Base-by-base conservation (phyloP, 2,329 filamentous ascomycete species). In the Fusarium sp. region DNA sequence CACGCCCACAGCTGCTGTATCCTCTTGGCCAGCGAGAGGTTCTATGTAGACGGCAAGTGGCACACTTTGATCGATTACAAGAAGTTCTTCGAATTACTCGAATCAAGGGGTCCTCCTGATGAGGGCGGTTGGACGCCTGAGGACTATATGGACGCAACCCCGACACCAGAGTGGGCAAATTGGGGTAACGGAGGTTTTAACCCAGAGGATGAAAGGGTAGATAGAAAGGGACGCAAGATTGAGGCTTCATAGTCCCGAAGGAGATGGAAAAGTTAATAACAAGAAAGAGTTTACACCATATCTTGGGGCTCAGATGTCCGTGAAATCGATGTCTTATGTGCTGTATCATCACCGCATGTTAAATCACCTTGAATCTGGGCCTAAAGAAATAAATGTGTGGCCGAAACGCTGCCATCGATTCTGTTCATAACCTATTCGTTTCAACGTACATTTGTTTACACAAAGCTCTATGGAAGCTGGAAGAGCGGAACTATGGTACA, bases 161-260 rank as follows among this genome's bases (percentile, higher is more conserved):
- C 59, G 23, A 63, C 59, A 18, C 93, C 94, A 2, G 93, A 97
- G 77, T 98, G 95, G 96, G 95, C 95, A 12, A 89, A 91, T 20
- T 98, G 94, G 93, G 96, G 95, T 0, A 93, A 94, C 70, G 95
- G 95, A 3, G 96, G 95, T 0, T 98, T 98, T 78, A 93, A 98
- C 81, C 95, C 95, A 1, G 86, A 92, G 48, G 96, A 98, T 80
- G 88, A 92, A 78, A 87, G 95, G 68, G 94, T 98, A 11, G 92
- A 95, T 79, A 88, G 91, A 71, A 98, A 97, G 81, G 94, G 94
- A 3, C 89, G 90, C 74, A 88, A 88, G 69, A 87, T 88, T 65
- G 85, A 84, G 67, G 59, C 70, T 20, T 72, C 55, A 46, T 74
- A 68, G 65, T 47, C 41, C 47, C 23, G 15, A 28, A 60, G n/a